These are phyloP conservation scores for Colletotrichum truncatum DNA, from an alignment of 2,329 filamentous ascomycete genomes.

Conservation along the genomic window DNA sequence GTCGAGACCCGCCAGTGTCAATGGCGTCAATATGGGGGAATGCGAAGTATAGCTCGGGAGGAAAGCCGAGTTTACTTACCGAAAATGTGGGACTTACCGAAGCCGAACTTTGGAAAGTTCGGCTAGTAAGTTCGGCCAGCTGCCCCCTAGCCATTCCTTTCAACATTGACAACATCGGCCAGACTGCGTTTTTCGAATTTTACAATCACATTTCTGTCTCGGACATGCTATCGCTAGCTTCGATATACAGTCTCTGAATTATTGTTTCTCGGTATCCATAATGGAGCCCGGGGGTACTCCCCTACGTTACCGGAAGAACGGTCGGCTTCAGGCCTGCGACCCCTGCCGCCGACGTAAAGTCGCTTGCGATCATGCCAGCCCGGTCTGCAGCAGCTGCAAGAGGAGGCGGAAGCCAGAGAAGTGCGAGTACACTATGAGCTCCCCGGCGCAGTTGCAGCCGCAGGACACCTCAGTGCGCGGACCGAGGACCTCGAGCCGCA, in stretches of 20 bases:
- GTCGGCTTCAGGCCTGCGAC: slow-evolving; percentile 38
- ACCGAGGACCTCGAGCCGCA: background rate
- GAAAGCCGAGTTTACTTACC: background rate
- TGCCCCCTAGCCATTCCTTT: background rate
- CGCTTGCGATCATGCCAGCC: slow-evolving; percentile 51
- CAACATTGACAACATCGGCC: background rate
- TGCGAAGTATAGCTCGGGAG: background rate
- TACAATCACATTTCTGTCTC: background rate
- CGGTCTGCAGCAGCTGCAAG: slow-evolving; percentile 48
- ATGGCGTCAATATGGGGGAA: background rate
- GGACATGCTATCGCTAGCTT: background rate
- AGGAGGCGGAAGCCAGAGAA: slow-evolving; percentile 40
- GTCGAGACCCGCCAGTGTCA: background rate
- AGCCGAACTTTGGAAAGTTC: slow-evolving; percentile 3
- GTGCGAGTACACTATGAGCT: slow-evolving; percentile 44
- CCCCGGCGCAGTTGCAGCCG: background rate
- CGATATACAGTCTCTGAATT: background rate
- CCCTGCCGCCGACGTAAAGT: slow-evolving; percentile 52
- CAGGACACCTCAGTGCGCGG: background rate
- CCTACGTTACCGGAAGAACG: slow-evolving; percentile 17
- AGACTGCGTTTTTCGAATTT: background rate
- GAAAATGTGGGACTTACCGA: background rate
- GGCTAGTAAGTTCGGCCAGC: background rate
- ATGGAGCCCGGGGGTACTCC: slow-evolving; percentile 11
- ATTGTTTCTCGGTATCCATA: background rate